Evolutionary conservation across 108 stramenopile species (phyloP).

Genomic region (Craspedostauros australis): DNA sequence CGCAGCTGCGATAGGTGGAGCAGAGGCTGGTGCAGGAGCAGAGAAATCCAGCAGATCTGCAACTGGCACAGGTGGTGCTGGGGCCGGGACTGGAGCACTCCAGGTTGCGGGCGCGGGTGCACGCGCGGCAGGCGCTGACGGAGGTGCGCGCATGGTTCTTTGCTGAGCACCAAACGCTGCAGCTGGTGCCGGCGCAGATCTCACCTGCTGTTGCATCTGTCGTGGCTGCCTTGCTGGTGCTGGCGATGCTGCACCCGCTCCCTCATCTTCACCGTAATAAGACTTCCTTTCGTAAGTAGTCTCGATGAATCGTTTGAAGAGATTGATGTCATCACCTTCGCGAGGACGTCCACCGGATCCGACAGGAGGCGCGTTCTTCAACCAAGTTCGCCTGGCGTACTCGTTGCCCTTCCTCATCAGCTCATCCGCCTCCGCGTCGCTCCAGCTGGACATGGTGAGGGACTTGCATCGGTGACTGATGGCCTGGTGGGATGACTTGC

Average conservation of each 20-base stretch:
- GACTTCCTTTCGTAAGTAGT: constrained; percentile 68
- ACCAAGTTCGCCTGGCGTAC: constrained; percentile 63
- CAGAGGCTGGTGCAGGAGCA: constrained; percentile 5
- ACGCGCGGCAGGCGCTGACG: constrained; percentile 1
- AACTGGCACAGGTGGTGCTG: constrained; percentile 21
- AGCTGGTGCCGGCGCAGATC: neutral
- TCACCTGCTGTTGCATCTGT: constrained; percentile 7
- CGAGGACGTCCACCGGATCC: constrained; percentile 66
- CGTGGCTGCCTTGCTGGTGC: constrained; percentile 9
- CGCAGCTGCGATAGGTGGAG: too few relatives aligned
- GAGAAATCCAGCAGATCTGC: constrained; percentile 59
- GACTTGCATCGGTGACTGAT: constrained; percentile 90
- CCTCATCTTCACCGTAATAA: constrained; percentile 51
- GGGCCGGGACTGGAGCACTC: constrained; percentile 14
- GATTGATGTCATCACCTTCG: constrained; percentile 59
- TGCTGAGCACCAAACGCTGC: neutral
- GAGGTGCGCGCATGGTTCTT: neutral
- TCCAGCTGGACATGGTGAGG: constrained; percentile 85
- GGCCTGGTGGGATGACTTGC: constrained; percentile 90
- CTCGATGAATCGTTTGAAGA: constrained; percentile 78
- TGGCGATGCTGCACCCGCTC: constrained; percentile 8
- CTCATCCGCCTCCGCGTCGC: constrained; percentile 59
- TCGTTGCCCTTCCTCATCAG: constrained; percentile 68
- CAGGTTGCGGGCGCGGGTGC: constrained; percentile 6
- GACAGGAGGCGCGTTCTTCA: constrained; percentile 67